Conservation (phyloP, 345 rosid genomes). For the Pugionium dolabratum region DNA sequence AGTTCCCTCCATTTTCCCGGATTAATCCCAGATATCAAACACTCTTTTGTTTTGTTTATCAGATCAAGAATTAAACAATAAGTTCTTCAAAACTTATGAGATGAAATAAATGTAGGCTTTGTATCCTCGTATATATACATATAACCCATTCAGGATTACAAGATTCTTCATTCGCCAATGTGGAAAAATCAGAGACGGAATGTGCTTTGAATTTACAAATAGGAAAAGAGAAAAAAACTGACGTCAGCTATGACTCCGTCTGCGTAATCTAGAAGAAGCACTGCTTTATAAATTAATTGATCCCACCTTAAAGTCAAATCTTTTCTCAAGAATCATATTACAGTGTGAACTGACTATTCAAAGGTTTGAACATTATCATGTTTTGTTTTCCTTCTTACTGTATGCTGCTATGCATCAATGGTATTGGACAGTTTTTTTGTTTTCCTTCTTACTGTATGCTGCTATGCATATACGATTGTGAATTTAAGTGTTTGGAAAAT, state of each 20-base stretch:
- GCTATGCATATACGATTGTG: too few relatives aligned
- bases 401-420: neutral
- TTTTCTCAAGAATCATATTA: neutral
- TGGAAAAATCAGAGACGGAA: conserved; percentile 36
- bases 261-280: conserved; percentile 27
- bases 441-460: neutral
- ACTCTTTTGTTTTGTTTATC: neutral
- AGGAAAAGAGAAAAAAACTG: neutral
- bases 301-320: conserved; percentile 7
- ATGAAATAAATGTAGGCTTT: conserved; percentile 16
- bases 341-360: conserved; percentile 25
- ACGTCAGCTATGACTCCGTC: conserved; percentile 36
- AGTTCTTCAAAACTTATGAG: conserved; percentile 11
- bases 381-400: neutral
- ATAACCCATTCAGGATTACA: neutral
- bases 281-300: neutral
- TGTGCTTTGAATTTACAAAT: neutral
- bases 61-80: conserved; percentile 14
- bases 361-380: conserved; percentile 4
- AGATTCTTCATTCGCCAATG: conserved; percentile 8
- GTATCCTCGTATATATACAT: conserved; percentile 19
- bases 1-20: conserved; percentile 41
- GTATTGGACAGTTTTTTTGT: conserved; percentile 1
- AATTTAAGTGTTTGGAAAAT: neutral
- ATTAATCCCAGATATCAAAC: conserved; percentile 21